Percentiles rank a stretch among this genome's conserved stretches.
Evolutionary conservation across 495 filamentous ascomycete genomes (phyloP).

Genomic region (Daldinia caldariorum): DNA sequence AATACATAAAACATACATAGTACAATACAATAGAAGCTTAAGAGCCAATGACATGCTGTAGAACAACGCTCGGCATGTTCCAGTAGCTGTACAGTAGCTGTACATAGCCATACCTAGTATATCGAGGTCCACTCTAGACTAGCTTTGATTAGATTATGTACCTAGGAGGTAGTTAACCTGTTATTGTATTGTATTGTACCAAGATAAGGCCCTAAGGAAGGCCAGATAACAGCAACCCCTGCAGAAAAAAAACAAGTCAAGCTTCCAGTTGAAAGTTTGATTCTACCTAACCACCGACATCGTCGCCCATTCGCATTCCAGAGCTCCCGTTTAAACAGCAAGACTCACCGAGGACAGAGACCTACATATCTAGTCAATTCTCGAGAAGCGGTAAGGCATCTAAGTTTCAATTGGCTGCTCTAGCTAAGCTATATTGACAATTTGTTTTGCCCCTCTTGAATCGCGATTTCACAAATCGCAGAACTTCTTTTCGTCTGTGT

Average conservation of each 20-base stretch:
- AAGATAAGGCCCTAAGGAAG: background rate
- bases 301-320: background rate
- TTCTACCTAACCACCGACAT: background rate
- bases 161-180: no score
- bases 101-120: no score
- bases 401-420: background rate
- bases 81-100: background rate
- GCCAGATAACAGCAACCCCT: background rate
- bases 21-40: background rate
- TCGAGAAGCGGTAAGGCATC: background rate
- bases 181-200: background rate
- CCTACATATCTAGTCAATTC: background rate
- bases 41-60: background rate
- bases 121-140: background rate
- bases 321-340: background rate
- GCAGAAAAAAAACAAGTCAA: constrained; percentile 23
- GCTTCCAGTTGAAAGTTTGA: constrained; percentile 12
- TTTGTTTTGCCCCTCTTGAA: background rate
- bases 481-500: background rate
- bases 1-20: constrained; percentile 2
- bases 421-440: background rate
- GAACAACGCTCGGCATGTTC: background rate
- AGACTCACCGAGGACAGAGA: background rate
- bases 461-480: background rate
- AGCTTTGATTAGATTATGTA: background rate